Evolutionary conservation across 2,329 filamentous ascomycete species (phyloP).

Genomic region (Colletotrichum higginsianum): DNA sequence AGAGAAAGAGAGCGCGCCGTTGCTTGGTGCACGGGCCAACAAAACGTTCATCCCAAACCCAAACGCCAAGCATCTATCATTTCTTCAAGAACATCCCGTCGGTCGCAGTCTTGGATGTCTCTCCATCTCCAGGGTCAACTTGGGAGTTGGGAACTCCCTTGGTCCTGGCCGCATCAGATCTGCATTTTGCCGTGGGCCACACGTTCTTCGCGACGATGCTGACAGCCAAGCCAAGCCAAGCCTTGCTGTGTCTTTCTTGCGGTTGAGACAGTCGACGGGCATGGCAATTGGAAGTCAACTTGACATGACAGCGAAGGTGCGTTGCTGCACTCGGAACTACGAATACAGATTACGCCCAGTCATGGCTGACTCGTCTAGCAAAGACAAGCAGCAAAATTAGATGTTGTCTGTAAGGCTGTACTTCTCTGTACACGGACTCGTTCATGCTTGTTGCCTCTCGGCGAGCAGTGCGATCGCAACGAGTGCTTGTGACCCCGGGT

Average conservation of each 20-base stretch:
- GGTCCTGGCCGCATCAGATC: background rate
- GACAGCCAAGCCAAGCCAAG: slow-evolving; percentile 18
- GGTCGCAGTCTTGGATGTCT: no score
- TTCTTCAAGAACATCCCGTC: background rate
- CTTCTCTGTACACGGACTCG: background rate
- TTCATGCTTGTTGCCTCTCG: background rate
- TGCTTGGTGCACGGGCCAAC: slow-evolving; percentile 24
- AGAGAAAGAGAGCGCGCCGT: background rate
- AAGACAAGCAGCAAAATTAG: background rate
- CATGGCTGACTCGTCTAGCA: background rate
- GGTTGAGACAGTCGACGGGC: background rate
- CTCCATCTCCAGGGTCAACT: background rate
- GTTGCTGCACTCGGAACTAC: slow-evolving; percentile 3
- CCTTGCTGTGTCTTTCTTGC: slow-evolving; percentile 3
- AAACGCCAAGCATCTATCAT: background rate
- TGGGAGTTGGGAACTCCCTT: background rate
- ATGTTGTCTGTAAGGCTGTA: background rate
- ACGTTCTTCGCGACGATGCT: background rate
- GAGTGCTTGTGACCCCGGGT: slow-evolving; percentile 8
- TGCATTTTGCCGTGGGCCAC: background rate
- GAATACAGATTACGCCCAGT: background rate
- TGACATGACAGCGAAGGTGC: background rate
- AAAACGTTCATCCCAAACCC: background rate
- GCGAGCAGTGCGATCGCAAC: background rate
- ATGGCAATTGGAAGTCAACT: slow-evolving; percentile 7